A percentile compares a stretch with the other conserved stretches of the same genome.
Conservation (phyloP, 2,329 filamentous ascomycete genomes). For the Cladosporium sp. region DNA sequence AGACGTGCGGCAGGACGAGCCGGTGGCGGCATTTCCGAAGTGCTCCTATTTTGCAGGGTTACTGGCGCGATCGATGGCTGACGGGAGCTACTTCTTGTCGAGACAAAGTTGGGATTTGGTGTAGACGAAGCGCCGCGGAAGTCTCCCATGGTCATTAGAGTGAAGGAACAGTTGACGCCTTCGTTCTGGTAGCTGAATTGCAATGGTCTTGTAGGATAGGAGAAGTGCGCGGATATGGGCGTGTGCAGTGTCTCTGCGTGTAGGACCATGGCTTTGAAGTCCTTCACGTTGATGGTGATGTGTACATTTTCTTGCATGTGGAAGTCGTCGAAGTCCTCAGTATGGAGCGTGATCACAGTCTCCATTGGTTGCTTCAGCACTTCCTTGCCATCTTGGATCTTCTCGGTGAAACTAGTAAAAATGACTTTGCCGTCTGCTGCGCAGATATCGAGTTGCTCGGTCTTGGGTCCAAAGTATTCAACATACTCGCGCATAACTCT, state of each 20-base stretch:
- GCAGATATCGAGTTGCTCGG: slow-evolving; percentile 74
- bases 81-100: slow-evolving; percentile 26
- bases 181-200: slow-evolving; percentile 65
- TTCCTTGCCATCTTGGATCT: slow-evolving; percentile 64
- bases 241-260: slow-evolving; percentile 66
- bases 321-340: slow-evolving; percentile 70
- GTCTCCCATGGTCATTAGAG: slow-evolving; percentile 75
- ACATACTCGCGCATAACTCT: slow-evolving; percentile 66
- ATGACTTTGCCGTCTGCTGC: slow-evolving; percentile 63
- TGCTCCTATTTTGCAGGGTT: slow-evolving; percentile 13
- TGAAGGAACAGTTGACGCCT: slow-evolving; percentile 67
- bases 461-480: slow-evolving; percentile 74
- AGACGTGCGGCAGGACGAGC: slow-evolving; percentile 26
- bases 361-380: slow-evolving; percentile 74
- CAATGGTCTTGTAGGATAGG: slow-evolving; percentile 63
- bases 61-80: slow-evolving; percentile 20
- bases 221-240: slow-evolving; percentile 63
- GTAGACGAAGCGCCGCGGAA: slow-evolving; percentile 34
- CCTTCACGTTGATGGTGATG: slow-evolving; percentile 74
- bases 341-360: slow-evolving; percentile 71
- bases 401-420: slow-evolving; percentile 77
- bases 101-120: slow-evolving; percentile 33
- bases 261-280: slow-evolving; percentile 71
- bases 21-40: slow-evolving; percentile 39
- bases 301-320: slow-evolving; percentile 68